Base-by-base conservation (phyloP, 2,329 filamentous ascomycete species). In the Penicillium sp. region DNA sequence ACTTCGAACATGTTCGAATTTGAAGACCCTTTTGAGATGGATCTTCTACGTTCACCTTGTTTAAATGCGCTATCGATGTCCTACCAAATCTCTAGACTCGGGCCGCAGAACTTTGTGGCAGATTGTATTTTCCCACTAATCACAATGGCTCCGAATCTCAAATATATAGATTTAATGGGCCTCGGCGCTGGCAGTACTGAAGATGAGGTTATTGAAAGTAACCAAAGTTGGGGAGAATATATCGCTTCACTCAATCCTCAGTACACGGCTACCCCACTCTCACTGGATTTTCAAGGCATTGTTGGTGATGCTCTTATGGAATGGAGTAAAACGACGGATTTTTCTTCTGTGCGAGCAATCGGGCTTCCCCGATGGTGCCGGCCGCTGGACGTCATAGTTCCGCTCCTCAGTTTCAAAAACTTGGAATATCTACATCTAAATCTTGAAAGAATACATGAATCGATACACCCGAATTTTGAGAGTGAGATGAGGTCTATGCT, bases 341-440 rank as follows among this genome's bases (percentile, higher is more conserved):
- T 51, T 11, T 51, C 49, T 28, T 42, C 49, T 21, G 20, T 51
- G 49, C 21, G 49, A 51, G 49, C 35, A 30, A n/a, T 51, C 9
- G 35, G 43, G n/a, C 40, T 51, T 43, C 49, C 49, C 16, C 11
- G 12, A 16, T 24, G n/a, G 1, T 43, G 20, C 21, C 21, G 1
- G 5, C 49, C 35, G 7, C 49, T 42, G 12, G 23, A 43, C 12
- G 24, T 51, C 23, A 28, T 51, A 35, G 14, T 9, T 51, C 49
- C 23, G 8, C 16, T 51, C 35, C 43, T 35, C 16, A 43, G 11
- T 16, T 43, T 38, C n/a, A 38, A 38, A 28, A 43, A 51, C 5
- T 42, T 51, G 35, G 49, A 51, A 51, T 51, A 51, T 43, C 40
- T 51, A 43, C n/a, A 51, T 43, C 23, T 51, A 20, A 16, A 40